These are phyloP conservation scores for Colletotrichum cuscutae DNA, from an alignment of 2,329 filamentous ascomycete genomes.

Conservation along the genomic window DNA sequence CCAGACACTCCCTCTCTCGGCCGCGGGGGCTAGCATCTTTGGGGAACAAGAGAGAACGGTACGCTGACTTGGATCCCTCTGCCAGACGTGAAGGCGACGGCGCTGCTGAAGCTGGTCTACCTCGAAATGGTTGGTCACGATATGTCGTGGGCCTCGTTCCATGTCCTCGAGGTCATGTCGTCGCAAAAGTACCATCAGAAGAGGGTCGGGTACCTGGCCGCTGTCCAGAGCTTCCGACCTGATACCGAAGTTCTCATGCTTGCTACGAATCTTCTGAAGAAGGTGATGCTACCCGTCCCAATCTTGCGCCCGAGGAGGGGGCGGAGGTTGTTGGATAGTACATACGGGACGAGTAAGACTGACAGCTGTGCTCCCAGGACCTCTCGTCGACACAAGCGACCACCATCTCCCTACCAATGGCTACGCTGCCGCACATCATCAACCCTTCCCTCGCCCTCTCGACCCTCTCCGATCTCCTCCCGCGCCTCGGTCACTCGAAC, in stretches of 20 bases:
- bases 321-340: not conserved
- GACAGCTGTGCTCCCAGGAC: conserved; percentile 62
- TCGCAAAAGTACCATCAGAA: conserved; percentile 95
- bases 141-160: conserved; percentile 99
- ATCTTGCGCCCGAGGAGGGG: not conserved
- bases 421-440: conserved; percentile 93
- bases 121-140: conserved; percentile 99
- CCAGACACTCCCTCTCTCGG: conserved; percentile 39
- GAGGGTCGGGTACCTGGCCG: conserved; percentile 91
- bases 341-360: not conserved
- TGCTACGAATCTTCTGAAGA: conserved; percentile 95
- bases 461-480: conserved; percentile 85
- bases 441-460: conserved; percentile 93
- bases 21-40: not conserved
- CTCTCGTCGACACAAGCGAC: conserved; percentile 77
- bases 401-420: conserved; percentile 86
- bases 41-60: not conserved
- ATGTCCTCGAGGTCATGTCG: conserved; percentile 99
- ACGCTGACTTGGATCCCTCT: conserved; percentile 26
- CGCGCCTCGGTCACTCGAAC: conserved; percentile 86
- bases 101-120: conserved; percentile 94
- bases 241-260: conserved; percentile 98
- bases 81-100: conserved; percentile 92
- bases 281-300: conserved; percentile 62
- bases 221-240: conserved; percentile 93